Conservation (phyloP, 352 stramenopile species). For the Globisporangium nodosum region DNA sequence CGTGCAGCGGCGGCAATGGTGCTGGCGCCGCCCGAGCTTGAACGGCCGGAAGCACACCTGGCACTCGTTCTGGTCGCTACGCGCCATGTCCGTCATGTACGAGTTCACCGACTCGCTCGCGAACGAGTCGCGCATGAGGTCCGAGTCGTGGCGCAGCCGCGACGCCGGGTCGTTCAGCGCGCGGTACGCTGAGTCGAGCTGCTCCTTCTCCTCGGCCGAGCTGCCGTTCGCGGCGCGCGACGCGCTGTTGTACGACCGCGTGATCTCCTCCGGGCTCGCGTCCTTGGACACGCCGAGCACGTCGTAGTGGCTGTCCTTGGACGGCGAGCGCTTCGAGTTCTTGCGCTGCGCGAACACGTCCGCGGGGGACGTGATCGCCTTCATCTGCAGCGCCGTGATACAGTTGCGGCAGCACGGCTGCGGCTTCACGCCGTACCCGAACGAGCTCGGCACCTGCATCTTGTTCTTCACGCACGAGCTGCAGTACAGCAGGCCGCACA, state of each 20-base stretch:
- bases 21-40: slow-evolving; percentile 74
- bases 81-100: slow-evolving; percentile 69
- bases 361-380: slow-evolving; percentile 78
- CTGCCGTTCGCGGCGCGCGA: slow-evolving; percentile 55
- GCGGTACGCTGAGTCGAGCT: slow-evolving; percentile 76
- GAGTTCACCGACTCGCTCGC: slow-evolving; percentile 25
- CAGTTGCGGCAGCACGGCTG: slow-evolving; percentile 81
- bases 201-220: slow-evolving; percentile 58
- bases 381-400: slow-evolving; percentile 79
- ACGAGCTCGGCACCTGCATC: slow-evolving; percentile 71
- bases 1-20: slow-evolving; percentile 83
- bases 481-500: slow-evolving; percentile 81
- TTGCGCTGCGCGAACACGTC: slow-evolving; percentile 84
- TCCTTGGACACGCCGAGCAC: slow-evolving; percentile 65
- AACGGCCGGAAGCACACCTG: slow-evolving; percentile 87
- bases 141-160: slow-evolving; percentile 56
- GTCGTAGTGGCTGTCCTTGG: slow-evolving; percentile 58
- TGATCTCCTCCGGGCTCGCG: slow-evolving; percentile 65
- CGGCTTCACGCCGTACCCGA: slow-evolving; percentile 69
- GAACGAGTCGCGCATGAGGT: slow-evolving; percentile 45
- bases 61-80: slow-evolving; percentile 82
- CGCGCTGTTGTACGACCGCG: slow-evolving; percentile 72
- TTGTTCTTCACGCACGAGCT: slow-evolving; percentile 81
- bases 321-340: slow-evolving; percentile 36
- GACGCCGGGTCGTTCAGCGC: slow-evolving; percentile 59